phyloP scores from a whole-genome alignment of 2,329 filamentous ascomycete species.

The Trichophyton rubrum region DNA sequence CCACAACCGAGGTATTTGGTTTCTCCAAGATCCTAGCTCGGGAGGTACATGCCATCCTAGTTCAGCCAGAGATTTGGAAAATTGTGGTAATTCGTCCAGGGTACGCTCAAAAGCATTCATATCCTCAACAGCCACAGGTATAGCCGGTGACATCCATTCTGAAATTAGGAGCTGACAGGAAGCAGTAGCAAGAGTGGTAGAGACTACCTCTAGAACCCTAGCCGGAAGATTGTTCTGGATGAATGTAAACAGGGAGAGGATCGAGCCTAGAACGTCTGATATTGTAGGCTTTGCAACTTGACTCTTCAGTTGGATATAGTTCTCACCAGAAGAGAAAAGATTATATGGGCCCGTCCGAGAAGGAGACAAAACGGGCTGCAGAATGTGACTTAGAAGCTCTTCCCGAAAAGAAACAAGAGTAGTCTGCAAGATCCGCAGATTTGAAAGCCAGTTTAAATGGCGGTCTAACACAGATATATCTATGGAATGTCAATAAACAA shows the following conservation, averaged over 20 bases:
- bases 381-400: conserved; percentile 21
- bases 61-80: conserved; percentile 51
- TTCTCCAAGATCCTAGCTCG: conserved; percentile 66
- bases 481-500: neutral
- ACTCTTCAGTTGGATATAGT: conserved; percentile 19
- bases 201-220: conserved; percentile 43
- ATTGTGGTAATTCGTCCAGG: conserved; percentile 50
- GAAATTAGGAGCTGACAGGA: conserved; percentile 57
- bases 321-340: conserved; percentile 18
- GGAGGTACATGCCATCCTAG: conserved; percentile 50
- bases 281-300: conserved; percentile 19
- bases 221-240: conserved; percentile 40
- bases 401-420: conserved; percentile 24
- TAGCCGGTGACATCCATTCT: conserved; percentile 60
- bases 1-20: conserved; percentile 71
- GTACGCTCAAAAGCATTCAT: conserved; percentile 59
- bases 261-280: conserved; percentile 31
- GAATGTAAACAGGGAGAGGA: conserved; percentile 38
- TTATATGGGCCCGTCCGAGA: conserved; percentile 17
- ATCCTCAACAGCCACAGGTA: conserved; percentile 61
- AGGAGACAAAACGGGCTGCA: conserved; percentile 25
- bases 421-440: conserved; percentile 21
- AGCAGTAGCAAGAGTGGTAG: conserved; percentile 56
- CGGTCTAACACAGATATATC: neutral
- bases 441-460: conserved; percentile 17